A percentile compares a stretch with the other conserved stretches of the same genome.
Conservation (phyloP, 1,284 basidiomycete species). For the Austroboletus niveus region DNA sequence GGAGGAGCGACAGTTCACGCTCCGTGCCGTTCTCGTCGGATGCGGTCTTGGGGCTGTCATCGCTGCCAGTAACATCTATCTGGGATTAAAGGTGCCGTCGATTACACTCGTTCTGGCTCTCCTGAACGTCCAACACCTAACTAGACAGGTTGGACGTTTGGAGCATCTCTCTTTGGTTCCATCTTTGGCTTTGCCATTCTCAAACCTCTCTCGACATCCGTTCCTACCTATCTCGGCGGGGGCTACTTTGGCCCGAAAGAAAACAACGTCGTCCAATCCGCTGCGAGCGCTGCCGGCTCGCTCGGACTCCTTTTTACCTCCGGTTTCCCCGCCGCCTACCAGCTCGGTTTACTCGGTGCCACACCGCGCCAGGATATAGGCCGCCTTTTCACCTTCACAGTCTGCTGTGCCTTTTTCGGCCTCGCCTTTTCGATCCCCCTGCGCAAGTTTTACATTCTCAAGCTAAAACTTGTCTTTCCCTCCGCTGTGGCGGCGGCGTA, state of each 20-base stretch:
- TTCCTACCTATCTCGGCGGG: slow-evolving; percentile 51
- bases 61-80: slow-evolving; percentile 65
- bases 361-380: slow-evolving; percentile 43
- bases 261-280: slow-evolving; percentile 37
- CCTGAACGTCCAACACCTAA: background rate
- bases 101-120: background rate
- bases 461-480: slow-evolving; percentile 68
- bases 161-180: slow-evolving; percentile 54
- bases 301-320: slow-evolving; percentile 44
- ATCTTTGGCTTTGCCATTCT: slow-evolving; percentile 54
- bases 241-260: slow-evolving; percentile 69
- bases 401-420: slow-evolving; percentile 37
- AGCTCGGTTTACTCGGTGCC: slow-evolving; percentile 46
- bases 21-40: slow-evolving; percentile 60
- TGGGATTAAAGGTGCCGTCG: slow-evolving; percentile 51
- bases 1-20: slow-evolving; percentile 56
- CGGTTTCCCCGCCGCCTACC: slow-evolving; percentile 69
- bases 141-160: slow-evolving; percentile 64
- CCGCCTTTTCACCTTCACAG: slow-evolving; percentile 56
- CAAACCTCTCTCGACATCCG: slow-evolving; percentile 52
- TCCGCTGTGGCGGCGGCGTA: slow-evolving; percentile 69
- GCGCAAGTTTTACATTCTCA: slow-evolving; percentile 65
- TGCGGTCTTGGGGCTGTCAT: slow-evolving; percentile 44
- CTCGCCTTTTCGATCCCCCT: slow-evolving; percentile 54
- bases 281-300: slow-evolving; percentile 46